Base-by-base conservation (phyloP, 495 filamentous ascomycete species). In the Neurospora sp. region DNA sequence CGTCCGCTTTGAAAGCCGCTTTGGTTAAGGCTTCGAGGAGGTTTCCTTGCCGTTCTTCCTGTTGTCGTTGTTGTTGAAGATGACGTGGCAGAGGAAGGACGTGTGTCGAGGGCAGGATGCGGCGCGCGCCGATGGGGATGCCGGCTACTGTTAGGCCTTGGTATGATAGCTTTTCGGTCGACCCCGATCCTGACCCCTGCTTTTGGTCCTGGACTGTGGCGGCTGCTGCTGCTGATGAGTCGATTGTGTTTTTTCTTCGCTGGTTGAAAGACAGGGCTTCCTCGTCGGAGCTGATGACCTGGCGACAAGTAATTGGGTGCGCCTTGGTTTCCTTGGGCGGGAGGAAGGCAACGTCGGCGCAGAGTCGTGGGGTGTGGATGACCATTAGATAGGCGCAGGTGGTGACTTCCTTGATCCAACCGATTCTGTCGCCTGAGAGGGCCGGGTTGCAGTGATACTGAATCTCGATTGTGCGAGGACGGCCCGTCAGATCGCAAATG, bases 331-430 rank as follows among this genome's bases (percentile, higher is more conserved):
- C 89, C 72, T 94, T 91, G 2, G 94, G 93, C 10, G 95, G 94
- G 46, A 93, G 85, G 81, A 99, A 99, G 7, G 95, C 94, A 31
- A 94, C 89, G 74, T 99, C 96, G 78, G 92, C 91, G 81, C 96
- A 99, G 61, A 99, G 89, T 2, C 95, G 89, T 4, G 96, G 93
- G 0, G 96, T 99, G 78, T 98, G 92, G 70, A 99, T 89, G 1
- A 97, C 89, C 93, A 99, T 97, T 53, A 98, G 83, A 75, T 99
- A 99, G 31, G 93, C 91, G 82, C 96, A 99, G 10, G 94, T 98
- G 10, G 91, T 91, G 5, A 97, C 86, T 79, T 99, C 96, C 78
- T 99, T 99, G 83, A 99, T 96, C 88, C 92, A 94, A 65, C 90
- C 92, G 74, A 98, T 98, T 9, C 91, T 90, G 80, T 98, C 95